Percentiles rank a stretch among this genome's conserved stretches.
Conservation (phyloP, 176 grass and related monocot species). For the Ananas comosus region DNA sequence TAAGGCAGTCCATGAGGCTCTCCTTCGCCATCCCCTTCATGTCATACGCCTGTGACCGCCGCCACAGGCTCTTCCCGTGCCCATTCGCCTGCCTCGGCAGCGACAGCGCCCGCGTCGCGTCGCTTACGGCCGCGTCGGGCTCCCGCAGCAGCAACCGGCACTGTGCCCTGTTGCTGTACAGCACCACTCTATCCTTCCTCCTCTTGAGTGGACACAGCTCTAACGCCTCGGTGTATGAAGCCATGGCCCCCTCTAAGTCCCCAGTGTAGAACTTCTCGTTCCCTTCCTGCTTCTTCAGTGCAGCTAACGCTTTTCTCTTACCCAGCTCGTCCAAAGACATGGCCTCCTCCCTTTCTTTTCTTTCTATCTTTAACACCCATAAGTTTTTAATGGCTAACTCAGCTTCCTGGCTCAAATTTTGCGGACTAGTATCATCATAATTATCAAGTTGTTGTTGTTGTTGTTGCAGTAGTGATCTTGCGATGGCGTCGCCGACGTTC, state of each 20-base stretch:
- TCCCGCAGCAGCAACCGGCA: constrained; percentile 41
- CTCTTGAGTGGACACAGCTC: constrained; percentile 42
- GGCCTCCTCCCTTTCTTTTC: constrained; percentile 37
- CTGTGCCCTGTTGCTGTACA: constrained; percentile 85
- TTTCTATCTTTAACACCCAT: constrained; percentile 39
- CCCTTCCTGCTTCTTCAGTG: constrained; percentile 62
- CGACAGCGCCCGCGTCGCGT: constrained; percentile 73
- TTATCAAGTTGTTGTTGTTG: not conserved
- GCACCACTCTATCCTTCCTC: constrained; percentile 46
- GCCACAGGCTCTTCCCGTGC: constrained; percentile 77
- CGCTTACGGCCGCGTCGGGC: constrained; percentile 54
- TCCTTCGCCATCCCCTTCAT: constrained; percentile 96
- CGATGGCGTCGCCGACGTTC: constrained; percentile 51
- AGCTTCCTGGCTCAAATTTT: constrained; percentile 16
- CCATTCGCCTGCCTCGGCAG: constrained; percentile 48
- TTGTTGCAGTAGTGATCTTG: constrained; percentile 32
- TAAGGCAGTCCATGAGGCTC: constrained; percentile 81
- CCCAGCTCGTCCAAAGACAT: constrained; percentile 33
- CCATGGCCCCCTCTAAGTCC: constrained; percentile 47
- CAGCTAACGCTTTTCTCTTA: constrained; percentile 25
- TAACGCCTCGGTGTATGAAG: constrained; percentile 53
- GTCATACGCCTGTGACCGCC: constrained; percentile 72
- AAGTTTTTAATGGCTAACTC: constrained; percentile 28
- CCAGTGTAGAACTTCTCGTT: constrained; percentile 45
- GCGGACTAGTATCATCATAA: not conserved